Percentiles rank a stretch among this genome's conserved stretches.
phyloP scores from a whole-genome alignment of 208 protist species.

The Acanthamoeba pearcei region DNA sequence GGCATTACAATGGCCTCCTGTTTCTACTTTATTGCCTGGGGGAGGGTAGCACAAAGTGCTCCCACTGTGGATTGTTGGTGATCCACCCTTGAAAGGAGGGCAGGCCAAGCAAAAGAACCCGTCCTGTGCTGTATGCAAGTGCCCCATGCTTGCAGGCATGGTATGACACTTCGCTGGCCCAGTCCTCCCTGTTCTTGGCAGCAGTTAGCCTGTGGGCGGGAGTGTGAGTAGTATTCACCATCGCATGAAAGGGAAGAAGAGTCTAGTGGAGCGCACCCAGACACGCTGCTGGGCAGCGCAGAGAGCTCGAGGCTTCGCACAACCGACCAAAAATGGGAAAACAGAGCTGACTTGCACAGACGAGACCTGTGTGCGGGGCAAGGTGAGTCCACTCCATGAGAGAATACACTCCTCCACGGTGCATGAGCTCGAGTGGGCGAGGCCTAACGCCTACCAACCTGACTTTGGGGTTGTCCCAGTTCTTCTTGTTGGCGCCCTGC shows the following conservation, averaged over 20 bases:
- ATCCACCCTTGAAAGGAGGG: constrained; percentile 17
- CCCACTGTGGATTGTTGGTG: not conserved
- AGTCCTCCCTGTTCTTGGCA: not conserved
- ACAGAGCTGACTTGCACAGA: not conserved
- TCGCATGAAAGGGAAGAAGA: no score
- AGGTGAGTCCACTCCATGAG: not conserved
- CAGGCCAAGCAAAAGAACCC: not conserved
- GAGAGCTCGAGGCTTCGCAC: not conserved
- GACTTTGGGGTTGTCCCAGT: constrained; percentile 64
- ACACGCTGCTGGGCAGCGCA: not conserved
- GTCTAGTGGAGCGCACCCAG: not conserved
- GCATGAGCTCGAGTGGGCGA: not conserved
- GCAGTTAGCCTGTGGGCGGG: not conserved
- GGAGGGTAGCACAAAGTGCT: not conserved
- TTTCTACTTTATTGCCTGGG: no score
- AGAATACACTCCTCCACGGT: not conserved
- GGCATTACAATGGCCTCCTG: no score
- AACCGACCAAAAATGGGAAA: not conserved
- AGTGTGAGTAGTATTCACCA: no score
- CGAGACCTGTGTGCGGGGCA: not conserved
- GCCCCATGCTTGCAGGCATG: not conserved
- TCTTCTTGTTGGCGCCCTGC: constrained; percentile 40
- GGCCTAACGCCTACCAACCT: not conserved
- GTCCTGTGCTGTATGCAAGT: not conserved
- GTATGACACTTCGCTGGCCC: not conserved